Conservation (phyloP, 1,284 basidiomycete species). For the Cryptococcus sp. region DNA sequence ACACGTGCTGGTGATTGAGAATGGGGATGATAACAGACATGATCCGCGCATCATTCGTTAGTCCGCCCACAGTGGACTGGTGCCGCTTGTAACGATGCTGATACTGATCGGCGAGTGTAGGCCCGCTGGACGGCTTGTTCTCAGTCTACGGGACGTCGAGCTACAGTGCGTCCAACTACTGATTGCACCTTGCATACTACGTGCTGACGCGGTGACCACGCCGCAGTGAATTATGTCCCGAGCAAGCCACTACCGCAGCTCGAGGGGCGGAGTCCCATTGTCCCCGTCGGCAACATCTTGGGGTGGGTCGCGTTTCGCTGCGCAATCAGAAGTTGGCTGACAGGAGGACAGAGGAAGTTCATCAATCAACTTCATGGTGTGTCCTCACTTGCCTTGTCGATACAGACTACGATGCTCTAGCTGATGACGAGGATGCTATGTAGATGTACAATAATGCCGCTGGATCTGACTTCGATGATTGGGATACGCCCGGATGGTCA, state of each 20-base stretch:
- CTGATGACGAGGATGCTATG: neutral
- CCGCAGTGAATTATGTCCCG: conserved; percentile 12
- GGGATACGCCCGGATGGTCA: conserved; percentile 25
- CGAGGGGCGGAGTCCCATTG: conserved; percentile 13
- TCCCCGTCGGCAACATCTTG: conserved; percentile 24
- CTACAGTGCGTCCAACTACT: conserved; percentile 9
- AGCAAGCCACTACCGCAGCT: conserved; percentile 9
- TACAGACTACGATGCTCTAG: too few relatives aligned
- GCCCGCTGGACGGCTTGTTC: conserved; percentile 25
- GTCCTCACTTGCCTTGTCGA: neutral
- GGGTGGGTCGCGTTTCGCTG: conserved; percentile 13
- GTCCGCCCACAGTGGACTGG: neutral
- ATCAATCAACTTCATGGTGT: conserved; percentile 19
- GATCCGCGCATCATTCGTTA: conserved; percentile 10
- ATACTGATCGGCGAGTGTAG: conserved; percentile 2
- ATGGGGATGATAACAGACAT: conserved; percentile 14
- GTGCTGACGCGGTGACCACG: too few relatives aligned
- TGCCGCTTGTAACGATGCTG: too few relatives aligned
- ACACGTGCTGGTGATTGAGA: conserved; percentile 18
- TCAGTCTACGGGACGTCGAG: conserved; percentile 10
- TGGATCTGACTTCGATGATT: conserved; percentile 26
- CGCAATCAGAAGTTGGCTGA: neutral
- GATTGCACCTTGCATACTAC: too few relatives aligned
- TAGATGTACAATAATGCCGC: conserved; percentile 25
- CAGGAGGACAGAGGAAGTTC: conserved; percentile 14